Base-by-base conservation (phyloP, 176 grass and related monocot genomes). In the Rhynchospora tenuis region DNA sequence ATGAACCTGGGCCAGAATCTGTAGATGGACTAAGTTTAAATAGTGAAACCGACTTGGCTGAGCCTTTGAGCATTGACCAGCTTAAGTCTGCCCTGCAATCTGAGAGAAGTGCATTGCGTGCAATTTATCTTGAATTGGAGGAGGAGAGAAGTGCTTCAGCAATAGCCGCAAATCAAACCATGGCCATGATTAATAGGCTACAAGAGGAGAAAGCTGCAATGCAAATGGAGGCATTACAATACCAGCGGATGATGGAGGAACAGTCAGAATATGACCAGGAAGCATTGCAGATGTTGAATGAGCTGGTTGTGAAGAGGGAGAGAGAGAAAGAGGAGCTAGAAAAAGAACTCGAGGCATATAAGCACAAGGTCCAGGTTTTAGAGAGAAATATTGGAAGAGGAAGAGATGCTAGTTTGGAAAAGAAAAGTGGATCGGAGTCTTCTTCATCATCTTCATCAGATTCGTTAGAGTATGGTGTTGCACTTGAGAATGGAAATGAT, bases 181-280 rank as follows among this genome's bases (percentile, higher is more conserved):
- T 99, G 97, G 97, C 97, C 69, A 99, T 96, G 97, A 99, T 99
- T 86, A 99, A 92, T 79, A 88, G 97, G 55, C 89, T 99, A 80
- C 97, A 99, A 93, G 93, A 99, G 86, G 93, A 99, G 86, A 99
- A 99, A 90, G 97, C 97, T 72, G 93, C 91, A 70, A 99, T 99
- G 97, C 91, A 99, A 84, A 99, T 99, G 97, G 97, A 99, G 86
- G 97, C 97, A 1, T 89, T 99, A 57, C 97, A 99, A 52, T 99
- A 99, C 83, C 97, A 96, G 78, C 61, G 97, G 2, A 94, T 99
- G 88, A 95, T 99, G 93, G 97, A 99, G 73, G 97, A 99, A 78
- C 97, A 99, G 22, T 92, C 93, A 4, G 93, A 99, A 65, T 99
- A 99, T 85, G 97, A 99, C 85, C 97, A 99, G 52, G 93, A 99